phyloP scores from a whole-genome alignment of 1,284 basidiomycete genomes.

The Psilocybe mexicana region DNA sequence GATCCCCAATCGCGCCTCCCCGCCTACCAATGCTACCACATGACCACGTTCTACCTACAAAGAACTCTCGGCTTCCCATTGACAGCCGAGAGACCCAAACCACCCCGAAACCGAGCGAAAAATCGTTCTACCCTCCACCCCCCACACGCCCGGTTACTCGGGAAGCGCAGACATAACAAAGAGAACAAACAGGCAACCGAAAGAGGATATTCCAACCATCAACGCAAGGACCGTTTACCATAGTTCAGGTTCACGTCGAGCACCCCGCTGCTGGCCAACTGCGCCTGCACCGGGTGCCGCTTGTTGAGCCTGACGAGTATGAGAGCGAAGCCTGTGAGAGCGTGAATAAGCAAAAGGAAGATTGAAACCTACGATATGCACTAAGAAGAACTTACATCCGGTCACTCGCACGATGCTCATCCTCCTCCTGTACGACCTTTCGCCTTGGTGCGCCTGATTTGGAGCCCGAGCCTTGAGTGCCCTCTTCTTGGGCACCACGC shows the following conservation, averaged over 20 bases:
- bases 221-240: constrained; percentile 56
- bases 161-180: constrained; percentile 49
- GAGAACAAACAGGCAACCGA: constrained; percentile 30
- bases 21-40: constrained; percentile 20
- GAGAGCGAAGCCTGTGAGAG: constrained; percentile 71
- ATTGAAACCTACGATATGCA: constrained; percentile 13
- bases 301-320: constrained; percentile 78
- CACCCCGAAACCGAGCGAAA: constrained; percentile 50
- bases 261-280: constrained; percentile 60
- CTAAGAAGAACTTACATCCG: constrained; percentile 61
- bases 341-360: constrained; percentile 14
- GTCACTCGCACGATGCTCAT: constrained; percentile 75
- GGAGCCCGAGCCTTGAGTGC: constrained; percentile 54
- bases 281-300: constrained; percentile 59
- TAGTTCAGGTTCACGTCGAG: constrained; percentile 65
- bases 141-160: constrained; percentile 60
- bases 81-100: constrained; percentile 37
- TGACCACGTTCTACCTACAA: constrained; percentile 18
- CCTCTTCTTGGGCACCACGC: constrained; percentile 68
- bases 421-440: constrained; percentile 79
- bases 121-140: constrained; percentile 57
- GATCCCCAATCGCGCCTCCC: constrained; percentile 30
- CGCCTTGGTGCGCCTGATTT: constrained; percentile 62
- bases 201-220: constrained; percentile 14
- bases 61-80: constrained; percentile 25